A percentile compares a stretch with the other conserved stretches of the same genome.
These are phyloP conservation scores for Thraustochytrium striatum DNA, from an alignment of 352 stramenopile species.

Conservation along the genomic window DNA sequence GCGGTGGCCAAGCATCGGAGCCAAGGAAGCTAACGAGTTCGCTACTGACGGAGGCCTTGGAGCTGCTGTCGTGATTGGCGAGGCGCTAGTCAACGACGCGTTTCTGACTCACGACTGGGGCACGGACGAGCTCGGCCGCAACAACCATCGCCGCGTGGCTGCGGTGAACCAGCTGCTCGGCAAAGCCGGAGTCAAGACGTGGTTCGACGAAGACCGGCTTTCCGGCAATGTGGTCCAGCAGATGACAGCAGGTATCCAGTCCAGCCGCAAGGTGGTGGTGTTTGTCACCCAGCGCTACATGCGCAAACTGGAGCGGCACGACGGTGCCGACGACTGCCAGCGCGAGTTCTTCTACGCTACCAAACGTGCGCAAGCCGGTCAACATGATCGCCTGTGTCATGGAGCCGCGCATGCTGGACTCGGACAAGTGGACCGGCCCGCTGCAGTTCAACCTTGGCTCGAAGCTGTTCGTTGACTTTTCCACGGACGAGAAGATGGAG, in stretches of 20 bases:
- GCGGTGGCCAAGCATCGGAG: too few relatives aligned
- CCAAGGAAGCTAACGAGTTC: too few relatives aligned
- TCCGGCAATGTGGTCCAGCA: not conserved
- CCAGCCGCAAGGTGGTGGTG: not conserved
- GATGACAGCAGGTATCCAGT: not conserved
- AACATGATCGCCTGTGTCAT: not conserved
- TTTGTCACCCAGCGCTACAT: slow-evolving; percentile 26
- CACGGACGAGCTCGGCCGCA: slow-evolving; percentile 1
- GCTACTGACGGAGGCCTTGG: too few relatives aligned
- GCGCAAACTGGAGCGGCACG: slow-evolving; percentile 12
- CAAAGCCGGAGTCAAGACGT: not conserved
- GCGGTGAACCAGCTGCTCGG: not conserved
- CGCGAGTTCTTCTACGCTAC: not conserved
- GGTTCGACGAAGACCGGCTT: slow-evolving; percentile 6
- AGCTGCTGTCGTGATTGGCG: too few relatives aligned
- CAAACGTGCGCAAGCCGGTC: not conserved
- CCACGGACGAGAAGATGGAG: too few relatives aligned
- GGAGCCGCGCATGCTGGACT: not conserved
- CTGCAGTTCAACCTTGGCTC: not conserved
- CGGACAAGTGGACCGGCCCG: not conserved
- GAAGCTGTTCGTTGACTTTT: slow-evolving; percentile 2
- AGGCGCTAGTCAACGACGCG: too few relatives aligned
- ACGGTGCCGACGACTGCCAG: not conserved
- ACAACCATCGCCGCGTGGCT: not conserved
- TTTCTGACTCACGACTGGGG: slow-evolving; percentile 30